phyloP scores from a whole-genome alignment of 208 protist species.

The Trypanosoma caninum region DNA sequence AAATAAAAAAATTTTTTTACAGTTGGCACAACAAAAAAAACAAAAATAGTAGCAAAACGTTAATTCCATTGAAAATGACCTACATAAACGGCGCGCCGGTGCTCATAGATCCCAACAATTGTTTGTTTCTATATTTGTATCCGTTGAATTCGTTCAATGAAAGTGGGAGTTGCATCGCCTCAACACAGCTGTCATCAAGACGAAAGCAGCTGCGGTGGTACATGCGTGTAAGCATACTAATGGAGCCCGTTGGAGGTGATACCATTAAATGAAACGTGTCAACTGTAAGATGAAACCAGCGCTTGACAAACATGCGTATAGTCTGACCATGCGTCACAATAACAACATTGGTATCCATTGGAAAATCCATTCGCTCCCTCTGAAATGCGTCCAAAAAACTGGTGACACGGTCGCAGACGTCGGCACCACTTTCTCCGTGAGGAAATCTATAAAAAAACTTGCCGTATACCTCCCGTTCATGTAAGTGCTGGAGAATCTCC shows the following conservation, averaged over 20 bases:
- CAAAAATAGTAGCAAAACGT: slow-evolving; percentile 5
- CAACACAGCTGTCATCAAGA: slow-evolving; percentile 61
- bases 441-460: slow-evolving; percentile 93
- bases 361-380: slow-evolving; percentile 74
- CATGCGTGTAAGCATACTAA: slow-evolving; percentile 70
- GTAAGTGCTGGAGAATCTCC: slow-evolving; percentile 54
- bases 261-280: slow-evolving; percentile 86
- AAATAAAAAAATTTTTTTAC: slow-evolving; percentile 6
- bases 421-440: slow-evolving; percentile 88
- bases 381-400: slow-evolving; percentile 88
- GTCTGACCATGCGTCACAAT: slow-evolving; percentile 89
- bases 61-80: not conserved
- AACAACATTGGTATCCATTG: slow-evolving; percentile 85
- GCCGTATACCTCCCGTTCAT: slow-evolving; percentile 82
- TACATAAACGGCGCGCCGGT: slow-evolving; percentile 87
- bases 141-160: slow-evolving; percentile 87
- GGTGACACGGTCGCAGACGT: slow-evolving; percentile 91
- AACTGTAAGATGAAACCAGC: slow-evolving; percentile 91
- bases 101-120: slow-evolving; percentile 85
- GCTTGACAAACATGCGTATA: slow-evolving; percentile 89
- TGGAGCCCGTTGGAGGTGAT: slow-evolving; percentile 60
- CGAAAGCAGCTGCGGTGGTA: slow-evolving; percentile 79
- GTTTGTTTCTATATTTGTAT: slow-evolving; percentile 89
- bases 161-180: slow-evolving; percentile 64
- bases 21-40: slow-evolving; percentile 19